Evolutionary conservation across 208 protist genomes (phyloP), one percentile per base, ranked within the genome.

Genomic region (Trypanosoma lewisi): DNA sequence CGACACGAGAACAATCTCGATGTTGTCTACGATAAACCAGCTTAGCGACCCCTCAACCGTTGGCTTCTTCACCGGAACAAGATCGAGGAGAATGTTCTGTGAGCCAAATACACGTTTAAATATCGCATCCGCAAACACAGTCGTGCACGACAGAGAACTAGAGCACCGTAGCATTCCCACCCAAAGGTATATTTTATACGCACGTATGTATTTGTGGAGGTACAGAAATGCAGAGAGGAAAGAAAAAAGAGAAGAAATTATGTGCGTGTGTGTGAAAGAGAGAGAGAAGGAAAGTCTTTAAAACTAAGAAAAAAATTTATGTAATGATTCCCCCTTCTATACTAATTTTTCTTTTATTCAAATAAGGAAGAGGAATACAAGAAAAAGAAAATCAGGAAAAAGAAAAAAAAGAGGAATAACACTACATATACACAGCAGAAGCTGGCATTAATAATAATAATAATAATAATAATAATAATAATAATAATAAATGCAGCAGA

Each of bases 51-150:
- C 67, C n/a, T 67, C 67, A 39, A 73, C 36, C 9, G 63, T 39
- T 45, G 67, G 67, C 28, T 73, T 73, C 39, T 73, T 73, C 3
- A 73, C 52, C 1, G 67, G 67, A 27, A 73, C 28, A 52, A 73
- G 53, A 36, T 73, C 67, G 33, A 73, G 41, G 21, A 63, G 33
- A 16, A 42, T 67, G 45, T 27, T 63, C 36, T 73, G 67, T 12
- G 58, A n/a, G 3, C 53, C 51, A 11, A 73, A 42, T 14, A 36
- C 58, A 6, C 67, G 58, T 17, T 60, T 48, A 63, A 73, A 73
- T 8, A n/a, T 16, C 16, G 11, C 2, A 17, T 73, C 67, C 2
- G 53, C 25, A 14, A 41, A 58, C n/a, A 19, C 6, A 16, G 34
- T 4, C 42, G 67, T n/a, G 30, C 67, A 67, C 9, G 59, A 56